phyloP scores from a whole-genome alignment of 345 rosid species.

The Raphanus sativus region DNA sequence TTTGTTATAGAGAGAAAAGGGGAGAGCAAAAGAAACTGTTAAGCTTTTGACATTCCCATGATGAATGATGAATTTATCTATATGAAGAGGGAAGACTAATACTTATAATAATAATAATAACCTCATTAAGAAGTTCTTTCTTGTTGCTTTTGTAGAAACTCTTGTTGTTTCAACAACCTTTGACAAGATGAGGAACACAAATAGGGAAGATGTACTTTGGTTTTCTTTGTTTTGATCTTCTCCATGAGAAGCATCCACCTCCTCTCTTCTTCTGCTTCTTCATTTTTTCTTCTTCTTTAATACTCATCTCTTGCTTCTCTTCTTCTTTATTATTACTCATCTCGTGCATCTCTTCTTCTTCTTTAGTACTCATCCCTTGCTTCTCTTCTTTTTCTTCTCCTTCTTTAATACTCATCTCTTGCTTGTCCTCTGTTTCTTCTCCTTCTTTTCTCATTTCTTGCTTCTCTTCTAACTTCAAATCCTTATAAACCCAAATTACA shows the following conservation, averaged over 20 bases:
- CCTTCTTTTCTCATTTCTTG: conserved; percentile 20
- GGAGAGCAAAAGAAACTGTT: conserved; percentile 16
- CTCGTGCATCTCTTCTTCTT: background rate
- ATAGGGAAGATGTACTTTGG: conserved; percentile 40
- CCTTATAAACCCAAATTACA: conserved; percentile 24
- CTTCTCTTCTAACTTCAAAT: conserved; percentile 40
- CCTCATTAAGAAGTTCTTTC: background rate
- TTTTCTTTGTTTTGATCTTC: conserved; percentile 53
- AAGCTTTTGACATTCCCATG: conserved; percentile 32
- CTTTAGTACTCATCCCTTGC: conserved; percentile 5
- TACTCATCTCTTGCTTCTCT: conserved; percentile 3
- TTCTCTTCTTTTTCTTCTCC: conserved; percentile 18
- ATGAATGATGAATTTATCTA: conserved; percentile 19
- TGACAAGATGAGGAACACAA: conserved; percentile 46
- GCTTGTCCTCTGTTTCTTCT: conserved; percentile 14
- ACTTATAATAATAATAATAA: conserved; percentile 10
- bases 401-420: conserved; percentile 6
- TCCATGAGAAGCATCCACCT: conserved; percentile 73
- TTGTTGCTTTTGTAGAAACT: conserved; percentile 9
- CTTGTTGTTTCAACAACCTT: conserved; percentile 34
- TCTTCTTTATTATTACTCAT: conserved; percentile 15
- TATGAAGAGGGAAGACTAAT: conserved; percentile 18
- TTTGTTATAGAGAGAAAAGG: conserved; percentile 28
- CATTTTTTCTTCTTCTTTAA: conserved; percentile 21
- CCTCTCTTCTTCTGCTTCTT: conserved; percentile 32